Percentiles rank a stretch among this genome's conserved stretches.
Conservation (phyloP, 805 yeast species). For the Barnettozyma sucrosica region DNA sequence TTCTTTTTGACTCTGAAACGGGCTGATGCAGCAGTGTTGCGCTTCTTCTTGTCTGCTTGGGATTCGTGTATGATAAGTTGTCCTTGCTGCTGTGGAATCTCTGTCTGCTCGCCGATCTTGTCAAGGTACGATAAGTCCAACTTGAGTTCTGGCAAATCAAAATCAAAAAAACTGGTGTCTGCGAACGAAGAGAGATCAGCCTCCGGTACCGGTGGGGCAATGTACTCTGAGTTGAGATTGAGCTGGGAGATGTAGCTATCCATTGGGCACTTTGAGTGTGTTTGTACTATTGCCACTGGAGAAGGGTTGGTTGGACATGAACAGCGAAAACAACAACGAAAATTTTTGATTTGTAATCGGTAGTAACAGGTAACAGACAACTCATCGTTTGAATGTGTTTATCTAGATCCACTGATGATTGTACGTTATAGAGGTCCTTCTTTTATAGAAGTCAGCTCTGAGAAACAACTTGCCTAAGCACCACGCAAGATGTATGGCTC, state of each 20-base stretch:
- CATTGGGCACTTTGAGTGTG: no score
- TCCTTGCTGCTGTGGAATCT: conserved; percentile 1
- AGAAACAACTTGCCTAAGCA: no score
- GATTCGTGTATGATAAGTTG: background rate
- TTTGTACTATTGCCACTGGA: no score
- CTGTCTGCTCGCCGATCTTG: background rate
- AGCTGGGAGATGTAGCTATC: conserved; percentile 14
- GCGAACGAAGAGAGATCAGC: conserved; percentile 18
- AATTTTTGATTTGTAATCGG: no score
- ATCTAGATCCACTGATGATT: no score
- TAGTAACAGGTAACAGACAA: no score
- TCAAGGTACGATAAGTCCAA: conserved; percentile 8
- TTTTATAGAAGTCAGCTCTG: no score
- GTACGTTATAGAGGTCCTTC: no score
- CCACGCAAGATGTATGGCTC: no score
- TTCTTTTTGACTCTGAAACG: conserved; percentile 60
- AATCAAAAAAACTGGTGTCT: conserved; percentile 21
- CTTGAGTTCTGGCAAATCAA: conserved; percentile 18
- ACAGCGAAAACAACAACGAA: no score
- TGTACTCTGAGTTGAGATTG: conserved; percentile 16
- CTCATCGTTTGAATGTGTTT: no score
- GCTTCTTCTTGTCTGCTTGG: conserved; percentile 38
- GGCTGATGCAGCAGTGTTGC: conserved; percentile 64
- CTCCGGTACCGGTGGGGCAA: conserved; percentile 1
- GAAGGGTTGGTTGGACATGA: no score